Conservation (phyloP, 2,329 filamentous ascomycete genomes). For the Curvularia lunata region DNA sequence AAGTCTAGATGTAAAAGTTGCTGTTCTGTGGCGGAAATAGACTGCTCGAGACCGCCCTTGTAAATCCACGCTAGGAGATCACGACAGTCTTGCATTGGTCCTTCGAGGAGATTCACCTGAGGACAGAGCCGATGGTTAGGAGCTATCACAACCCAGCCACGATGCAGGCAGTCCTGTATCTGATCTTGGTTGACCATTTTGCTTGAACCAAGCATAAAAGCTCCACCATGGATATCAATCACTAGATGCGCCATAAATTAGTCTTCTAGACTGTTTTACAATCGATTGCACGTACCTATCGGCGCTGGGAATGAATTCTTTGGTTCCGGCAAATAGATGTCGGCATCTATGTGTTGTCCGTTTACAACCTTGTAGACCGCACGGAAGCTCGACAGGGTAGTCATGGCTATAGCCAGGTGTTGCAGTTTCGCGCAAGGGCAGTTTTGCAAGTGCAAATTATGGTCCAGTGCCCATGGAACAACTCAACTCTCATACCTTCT, state of each 20-base stretch:
- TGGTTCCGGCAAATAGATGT: not conserved
- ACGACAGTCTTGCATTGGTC: slow-evolving; percentile 21
- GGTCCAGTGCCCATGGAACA: not conserved
- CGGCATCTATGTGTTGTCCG: not conserved
- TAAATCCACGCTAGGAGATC: slow-evolving; percentile 20
- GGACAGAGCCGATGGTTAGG: slow-evolving; percentile 25
- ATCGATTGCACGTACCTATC: not conserved
- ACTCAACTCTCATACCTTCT: not conserved
- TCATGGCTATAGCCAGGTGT: not conserved
- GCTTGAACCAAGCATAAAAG: not conserved
- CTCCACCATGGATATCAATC: not conserved
- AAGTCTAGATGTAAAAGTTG: slow-evolving; percentile 1
- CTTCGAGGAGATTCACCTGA: slow-evolving; percentile 19
- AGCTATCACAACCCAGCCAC: slow-evolving; percentile 18
- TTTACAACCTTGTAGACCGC: not conserved
- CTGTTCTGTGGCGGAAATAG: not conserved
- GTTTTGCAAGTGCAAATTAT: not conserved
- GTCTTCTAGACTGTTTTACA: no score
- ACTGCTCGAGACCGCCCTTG: slow-evolving; percentile 11
- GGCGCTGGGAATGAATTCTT: not conserved
- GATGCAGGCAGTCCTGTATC: slow-evolving; percentile 17
- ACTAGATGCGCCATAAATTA: not conserved
- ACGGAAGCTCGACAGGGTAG: slow-evolving; percentile 2
- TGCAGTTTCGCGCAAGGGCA: not conserved
- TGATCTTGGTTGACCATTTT: slow-evolving; percentile 22